phyloP scores from a whole-genome alignment of 371 early-diverging fungal species.

The Mortierella sp. region DNA sequence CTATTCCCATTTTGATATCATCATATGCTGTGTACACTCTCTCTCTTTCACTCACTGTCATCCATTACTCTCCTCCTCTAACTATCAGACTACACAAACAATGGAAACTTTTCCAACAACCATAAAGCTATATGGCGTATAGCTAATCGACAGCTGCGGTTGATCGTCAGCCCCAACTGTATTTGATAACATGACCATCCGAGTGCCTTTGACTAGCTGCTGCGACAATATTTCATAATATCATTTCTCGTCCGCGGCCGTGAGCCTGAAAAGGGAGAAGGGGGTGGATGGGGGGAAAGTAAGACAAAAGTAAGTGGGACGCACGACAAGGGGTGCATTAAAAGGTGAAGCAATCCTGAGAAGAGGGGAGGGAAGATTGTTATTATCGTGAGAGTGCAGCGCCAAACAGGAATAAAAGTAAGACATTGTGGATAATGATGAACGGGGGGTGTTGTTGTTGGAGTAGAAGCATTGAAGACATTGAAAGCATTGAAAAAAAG shows the following conservation, averaged over 20 bases:
- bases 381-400: background rate
- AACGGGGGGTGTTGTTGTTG: background rate
- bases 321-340: constrained; percentile 3
- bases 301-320: background rate
- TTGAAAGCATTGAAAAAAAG: background rate
- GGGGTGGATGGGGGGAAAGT: background rate
- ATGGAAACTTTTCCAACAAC: background rate
- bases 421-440: background rate
- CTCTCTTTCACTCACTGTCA: background rate
- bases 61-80: background rate
- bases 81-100: background rate
- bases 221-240: background rate
- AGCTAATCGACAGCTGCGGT: background rate
- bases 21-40: background rate
- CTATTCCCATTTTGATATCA: background rate
- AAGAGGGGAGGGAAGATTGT: background rate
- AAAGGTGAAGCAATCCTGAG: background rate
- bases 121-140: background rate
- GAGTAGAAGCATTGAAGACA: background rate
- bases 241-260: background rate
- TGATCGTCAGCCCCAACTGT: background rate
- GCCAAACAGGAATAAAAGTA: background rate
- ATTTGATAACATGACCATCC: background rate
- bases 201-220: background rate
- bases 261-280: background rate